Base-by-base conservation (phyloP, 495 filamentous ascomycete genomes). In the Amorphotheca resinae region DNA sequence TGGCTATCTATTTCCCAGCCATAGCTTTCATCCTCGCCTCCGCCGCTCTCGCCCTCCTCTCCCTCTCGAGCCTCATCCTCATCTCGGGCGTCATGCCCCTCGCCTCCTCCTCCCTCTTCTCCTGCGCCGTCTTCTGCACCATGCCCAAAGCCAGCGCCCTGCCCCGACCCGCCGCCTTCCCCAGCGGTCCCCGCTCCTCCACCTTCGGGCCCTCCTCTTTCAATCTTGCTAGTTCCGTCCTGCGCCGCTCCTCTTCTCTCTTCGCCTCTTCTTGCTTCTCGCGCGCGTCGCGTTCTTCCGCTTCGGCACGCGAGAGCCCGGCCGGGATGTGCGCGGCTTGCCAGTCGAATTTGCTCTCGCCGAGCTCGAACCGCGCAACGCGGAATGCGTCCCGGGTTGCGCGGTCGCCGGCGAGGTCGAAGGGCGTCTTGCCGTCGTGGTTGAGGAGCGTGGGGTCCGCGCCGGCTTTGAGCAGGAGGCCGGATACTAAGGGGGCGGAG, bases 321-420 rank as follows among this genome's bases (percentile, higher is more conserved):
- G 75, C 54, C 1, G 89, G 87, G 0, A 96, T 75, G 15, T 69
- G 67, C 1, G 86, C 80, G 1, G 59, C 63, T 2, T 78, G 70
- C 93, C 93, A 98, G 58, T 87, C 71, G 83, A 83, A 95, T 4
- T 56, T 59, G 0, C 52, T 50, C 54, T 91, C 87, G 2, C 87
- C 88, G 1, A 95, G 66, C 53, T 89, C 81, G 34, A 71, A 67
- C 7, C 91, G 79, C 0, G 87, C 86, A 17, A 95, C 70, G 2
- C 93, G 82, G 66, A 98, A 98, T 3, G 87, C 84, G 53, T 96
- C 89, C 1, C 91, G 75, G 0, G 87, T 94, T 2, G 79, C 64
- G 1, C 88, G 74, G 57, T 96, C 86, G 22, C 93, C 86, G 8
- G 84, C 75, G 3, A 96, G 72, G 31, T 93, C 86, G 57, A 93